phyloP scores from a whole-genome alignment of 192 early-diverging fungal species.

The Thoreauomyces humboldtii region DNA sequence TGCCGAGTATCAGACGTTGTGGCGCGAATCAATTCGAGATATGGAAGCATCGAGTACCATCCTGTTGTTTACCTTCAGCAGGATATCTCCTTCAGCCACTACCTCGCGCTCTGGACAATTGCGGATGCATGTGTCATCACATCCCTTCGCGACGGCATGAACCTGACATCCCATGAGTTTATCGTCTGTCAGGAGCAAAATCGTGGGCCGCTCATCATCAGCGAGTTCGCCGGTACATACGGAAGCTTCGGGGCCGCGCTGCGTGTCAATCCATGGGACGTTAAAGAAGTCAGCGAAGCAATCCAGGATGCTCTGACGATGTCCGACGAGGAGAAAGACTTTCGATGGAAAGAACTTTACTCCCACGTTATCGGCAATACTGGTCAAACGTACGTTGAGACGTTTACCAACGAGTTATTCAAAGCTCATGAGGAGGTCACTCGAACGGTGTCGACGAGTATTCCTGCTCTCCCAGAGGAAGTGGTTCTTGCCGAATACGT shows the following conservation, averaged over 20 bases:
- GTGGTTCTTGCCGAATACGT: conserved; percentile 29
- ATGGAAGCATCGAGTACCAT: conserved; percentile 84
- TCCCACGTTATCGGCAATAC: conserved; percentile 40
- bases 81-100: conserved; percentile 54
- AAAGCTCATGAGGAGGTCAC: conserved; percentile 39
- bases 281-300: conserved; percentile 41
- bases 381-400: conserved; percentile 46
- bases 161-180: conserved; percentile 59
- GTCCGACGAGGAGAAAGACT: conserved; percentile 44
- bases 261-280: conserved; percentile 59
- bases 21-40: conserved; percentile 86
- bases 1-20: conserved; percentile 87
- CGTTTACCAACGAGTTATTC: conserved; percentile 37
- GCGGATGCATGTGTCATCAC: conserved; percentile 62
- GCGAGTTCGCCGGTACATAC: conserved; percentile 61
- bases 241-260: conserved; percentile 53
- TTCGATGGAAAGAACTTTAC: conserved; percentile 49
- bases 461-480: conserved; percentile 36
- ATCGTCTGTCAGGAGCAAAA: conserved; percentile 55
- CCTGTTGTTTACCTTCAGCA: conserved; percentile 78
- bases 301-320: conserved; percentile 46
- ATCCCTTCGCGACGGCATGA: conserved; percentile 58
- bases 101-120: conserved; percentile 50
- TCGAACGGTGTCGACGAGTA: conserved; percentile 32
- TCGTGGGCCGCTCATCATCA: conserved; percentile 52